Percentiles rank a stretch among this genome's conserved stretches.
phyloP scores from a whole-genome alignment of 2,329 filamentous ascomycete species.

The Scedosporium apiospermum region DNA sequence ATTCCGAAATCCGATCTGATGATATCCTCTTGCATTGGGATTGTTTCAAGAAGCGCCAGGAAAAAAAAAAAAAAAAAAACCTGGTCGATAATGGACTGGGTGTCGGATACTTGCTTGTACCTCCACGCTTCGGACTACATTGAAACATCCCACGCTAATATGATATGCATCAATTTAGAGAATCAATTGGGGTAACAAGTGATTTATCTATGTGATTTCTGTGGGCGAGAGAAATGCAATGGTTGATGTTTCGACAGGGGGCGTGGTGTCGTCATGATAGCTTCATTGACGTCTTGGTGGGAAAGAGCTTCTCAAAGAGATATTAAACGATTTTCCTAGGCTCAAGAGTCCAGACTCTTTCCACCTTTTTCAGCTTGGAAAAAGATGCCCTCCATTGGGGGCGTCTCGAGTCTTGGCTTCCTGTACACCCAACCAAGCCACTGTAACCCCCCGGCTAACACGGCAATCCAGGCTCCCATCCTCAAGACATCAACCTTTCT shows the following conservation, averaged over 20 bases:
- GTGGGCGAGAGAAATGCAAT: not conserved
- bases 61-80: too few relatives aligned
- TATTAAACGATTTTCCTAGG: not conserved
- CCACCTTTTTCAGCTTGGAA: too few relatives aligned
- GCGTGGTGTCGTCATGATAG: not conserved
- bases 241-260: not conserved
- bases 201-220: too few relatives aligned
- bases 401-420: too few relatives aligned
- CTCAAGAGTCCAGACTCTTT: too few relatives aligned
- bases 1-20: not conserved
- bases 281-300: not conserved
- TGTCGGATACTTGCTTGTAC: not conserved
- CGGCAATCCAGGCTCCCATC: not conserved
- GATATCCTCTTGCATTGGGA: not conserved
- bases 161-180: too few relatives aligned
- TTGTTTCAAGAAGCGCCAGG: too few relatives aligned
- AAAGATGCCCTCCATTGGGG: too few relatives aligned
- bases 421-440: too few relatives aligned
- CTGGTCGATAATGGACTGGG: too few relatives aligned
- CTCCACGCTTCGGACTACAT: not conserved
- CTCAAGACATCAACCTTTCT: not conserved
- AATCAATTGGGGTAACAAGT: too few relatives aligned
- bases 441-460: not conserved
- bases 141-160: not conserved
- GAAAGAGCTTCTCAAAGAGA: not conserved